phyloP scores from a whole-genome alignment of 2,329 filamentous ascomycete genomes.

The Keithomyces neogunnii region DNA sequence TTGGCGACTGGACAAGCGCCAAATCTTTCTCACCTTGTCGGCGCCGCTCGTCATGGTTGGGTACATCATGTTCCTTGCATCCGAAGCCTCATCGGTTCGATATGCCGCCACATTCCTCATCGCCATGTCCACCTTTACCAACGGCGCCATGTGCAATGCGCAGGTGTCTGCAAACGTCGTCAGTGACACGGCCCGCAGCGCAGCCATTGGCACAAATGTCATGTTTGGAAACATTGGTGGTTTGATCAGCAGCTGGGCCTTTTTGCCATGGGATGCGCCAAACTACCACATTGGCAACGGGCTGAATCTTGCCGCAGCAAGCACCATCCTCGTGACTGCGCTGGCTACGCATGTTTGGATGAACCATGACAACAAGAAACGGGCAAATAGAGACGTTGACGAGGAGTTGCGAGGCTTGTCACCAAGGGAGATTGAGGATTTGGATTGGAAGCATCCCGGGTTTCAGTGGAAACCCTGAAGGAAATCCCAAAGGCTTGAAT shows the following conservation, averaged over 20 bases:
- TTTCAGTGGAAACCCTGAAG: constrained; percentile 45
- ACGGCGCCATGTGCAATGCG: constrained; percentile 58
- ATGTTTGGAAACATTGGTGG: constrained; percentile 70
- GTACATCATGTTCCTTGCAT: constrained; percentile 63
- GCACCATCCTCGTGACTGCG: constrained; percentile 41
- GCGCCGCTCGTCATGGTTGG: constrained; percentile 59
- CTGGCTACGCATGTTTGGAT: constrained; percentile 50
- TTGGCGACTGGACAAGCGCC: constrained; percentile 51
- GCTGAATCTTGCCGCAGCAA: constrained; percentile 52
- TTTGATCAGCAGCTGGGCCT: constrained; percentile 57
- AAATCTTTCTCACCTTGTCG: constrained; percentile 50
- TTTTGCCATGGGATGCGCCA: constrained; percentile 53
- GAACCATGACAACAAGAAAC: constrained; percentile 46
- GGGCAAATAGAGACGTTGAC: constrained; percentile 20
- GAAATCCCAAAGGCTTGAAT: too few relatives aligned
- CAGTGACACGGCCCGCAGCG: constrained; percentile 59
- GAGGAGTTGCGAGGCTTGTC: constrained; percentile 44
- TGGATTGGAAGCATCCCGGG: constrained; percentile 59
- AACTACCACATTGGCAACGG: constrained; percentile 65
- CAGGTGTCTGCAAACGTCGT: constrained; percentile 63
- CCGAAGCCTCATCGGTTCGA: constrained; percentile 39
- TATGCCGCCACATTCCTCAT: constrained; percentile 67
- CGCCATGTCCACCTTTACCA: constrained; percentile 52
- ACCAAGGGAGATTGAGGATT: constrained; percentile 44
- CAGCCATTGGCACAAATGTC: constrained; percentile 56